phyloP scores from a whole-genome alignment of 495 filamentous ascomycete genomes.

The Hypoxylon lienhwacheense region DNA sequence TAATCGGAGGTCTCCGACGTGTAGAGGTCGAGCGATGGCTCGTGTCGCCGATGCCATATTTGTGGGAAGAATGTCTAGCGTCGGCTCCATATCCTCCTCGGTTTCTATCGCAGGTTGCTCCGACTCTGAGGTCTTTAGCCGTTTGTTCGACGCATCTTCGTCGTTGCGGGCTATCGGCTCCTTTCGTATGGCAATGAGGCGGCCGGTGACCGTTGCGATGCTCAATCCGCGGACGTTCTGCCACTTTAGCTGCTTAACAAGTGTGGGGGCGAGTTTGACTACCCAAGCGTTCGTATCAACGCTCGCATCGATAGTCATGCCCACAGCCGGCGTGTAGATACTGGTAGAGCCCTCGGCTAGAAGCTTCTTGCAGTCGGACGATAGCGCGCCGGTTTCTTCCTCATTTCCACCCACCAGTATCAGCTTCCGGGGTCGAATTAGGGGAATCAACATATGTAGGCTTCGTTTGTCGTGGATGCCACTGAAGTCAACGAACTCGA shows the following conservation, averaged over 20 bases:
- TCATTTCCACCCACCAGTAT: slow-evolving; percentile 81
- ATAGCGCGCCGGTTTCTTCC: slow-evolving; percentile 74
- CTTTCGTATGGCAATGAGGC: slow-evolving; percentile 46
- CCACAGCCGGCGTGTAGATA: slow-evolving; percentile 78
- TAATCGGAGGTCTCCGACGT: slow-evolving; percentile 90
- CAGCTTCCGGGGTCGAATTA: slow-evolving; percentile 91
- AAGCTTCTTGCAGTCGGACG: slow-evolving; percentile 77
- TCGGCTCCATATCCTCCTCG: slow-evolving; percentile 49
- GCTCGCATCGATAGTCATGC: slow-evolving; percentile 77
- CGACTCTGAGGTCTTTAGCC: slow-evolving; percentile 61
- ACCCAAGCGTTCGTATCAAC: slow-evolving; percentile 98
- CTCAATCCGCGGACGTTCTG: slow-evolving; percentile 88
- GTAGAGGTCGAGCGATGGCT: slow-evolving; percentile 81
- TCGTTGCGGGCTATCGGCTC: slow-evolving; percentile 43
- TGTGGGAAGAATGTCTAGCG: slow-evolving; percentile 76
- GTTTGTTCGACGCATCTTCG: slow-evolving; percentile 62
- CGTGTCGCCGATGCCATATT: slow-evolving; percentile 74
- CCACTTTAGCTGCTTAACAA: slow-evolving; percentile 87
- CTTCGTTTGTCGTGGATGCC: slow-evolving; percentile 92
- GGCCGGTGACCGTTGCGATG: slow-evolving; percentile 82
- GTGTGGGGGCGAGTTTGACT: slow-evolving; percentile 79
- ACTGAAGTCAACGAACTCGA: slow-evolving; percentile 87
- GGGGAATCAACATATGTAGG: slow-evolving; percentile 89
- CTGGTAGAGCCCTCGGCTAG: slow-evolving; percentile 58
- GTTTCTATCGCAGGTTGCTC: slow-evolving; percentile 5